These are phyloP conservation scores for Fragaria vesca DNA, from an alignment of 306 rosid genomes.

Conservation along the genomic window DNA sequence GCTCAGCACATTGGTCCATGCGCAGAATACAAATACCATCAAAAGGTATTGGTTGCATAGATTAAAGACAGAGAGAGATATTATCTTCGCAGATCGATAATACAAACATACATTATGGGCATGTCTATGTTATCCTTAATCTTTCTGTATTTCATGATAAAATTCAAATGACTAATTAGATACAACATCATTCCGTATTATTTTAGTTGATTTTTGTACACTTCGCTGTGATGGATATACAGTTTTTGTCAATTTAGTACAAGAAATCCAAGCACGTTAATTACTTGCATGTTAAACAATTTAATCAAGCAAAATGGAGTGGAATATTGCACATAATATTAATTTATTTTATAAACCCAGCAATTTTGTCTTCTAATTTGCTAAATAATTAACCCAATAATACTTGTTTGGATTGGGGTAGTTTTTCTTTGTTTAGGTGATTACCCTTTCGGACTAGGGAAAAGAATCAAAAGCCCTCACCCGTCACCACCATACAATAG, in stretches of 20 bases:
- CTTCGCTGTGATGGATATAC: too few species aligned
- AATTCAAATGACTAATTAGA: too few species aligned
- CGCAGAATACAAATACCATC: neutral
- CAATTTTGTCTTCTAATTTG: neutral
- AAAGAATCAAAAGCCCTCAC: too few species aligned
- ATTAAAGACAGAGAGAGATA: neutral
- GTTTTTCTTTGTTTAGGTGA: neutral
- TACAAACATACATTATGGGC: neutral
- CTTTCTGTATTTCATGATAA: too few species aligned
- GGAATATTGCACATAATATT: neutral
- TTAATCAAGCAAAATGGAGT: neutral
- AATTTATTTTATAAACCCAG: neutral
- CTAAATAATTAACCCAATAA: neutral
- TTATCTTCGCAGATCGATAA: neutral
- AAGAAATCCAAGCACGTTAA: neutral
- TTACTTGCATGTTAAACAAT: neutral
- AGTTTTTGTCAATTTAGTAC: too few species aligned
- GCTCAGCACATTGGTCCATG: neutral
- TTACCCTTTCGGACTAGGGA: neutral
- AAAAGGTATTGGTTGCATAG: neutral
- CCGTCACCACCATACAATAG: conserved; percentile 2
- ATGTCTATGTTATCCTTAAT: too few species aligned
- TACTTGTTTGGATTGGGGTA: neutral
- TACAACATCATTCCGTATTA: too few species aligned
- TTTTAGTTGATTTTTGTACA: too few species aligned